Evolutionary conservation across 768 basidiomycete genomes (phyloP), one percentile per base, ranked within the genome.

Genomic region (Russula ochroleuca): DNA sequence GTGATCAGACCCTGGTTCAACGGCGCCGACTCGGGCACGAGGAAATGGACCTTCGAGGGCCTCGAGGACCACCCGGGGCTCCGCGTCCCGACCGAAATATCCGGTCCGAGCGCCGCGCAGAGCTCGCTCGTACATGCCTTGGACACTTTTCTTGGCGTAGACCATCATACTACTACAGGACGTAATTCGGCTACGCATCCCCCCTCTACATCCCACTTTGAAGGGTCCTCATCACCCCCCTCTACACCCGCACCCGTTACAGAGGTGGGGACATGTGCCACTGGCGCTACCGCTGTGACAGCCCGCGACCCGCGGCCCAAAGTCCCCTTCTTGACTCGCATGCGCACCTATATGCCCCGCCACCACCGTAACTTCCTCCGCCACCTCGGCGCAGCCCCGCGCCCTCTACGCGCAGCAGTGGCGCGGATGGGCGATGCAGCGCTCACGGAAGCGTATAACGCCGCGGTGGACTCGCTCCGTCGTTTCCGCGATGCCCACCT

Each of bases 1-100:
- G 70, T 79, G 52, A 81, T 87, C 69, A 74, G 85, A 40, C 85
- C 85, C 2, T 87, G 85, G 85, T 84, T 85, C 76, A 75, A 77
- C 37, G 85, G 84, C n/a, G 80, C 78, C 10, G 80, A 82, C 69
- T 75, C 75, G 40, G 66, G 77, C 59, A 47, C 69, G n/a, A 53
- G 58, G 25, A 70, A 69, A 37, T 79, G 78, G 78, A 61, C 75
- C 25, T 87, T 81, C 69, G 75, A 81, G 60, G 83, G 82, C 31
- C 71, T 79, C 45, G 76, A 75, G 14, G 70, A 70, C 21, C 70
- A 72, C 66, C 72, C 73, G 3, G 65, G 68, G 28, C 69, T 76
- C 31, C 66, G 70, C 33, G 49, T 70, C 56, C 76, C 75, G 33
- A 71, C 70, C 17, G 77, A 80, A 69, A 78, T 82, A 40, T 80